phyloP scores from a whole-genome alignment of 768 basidiomycete genomes.

The Coprinopsis strossmayeri region DNA sequence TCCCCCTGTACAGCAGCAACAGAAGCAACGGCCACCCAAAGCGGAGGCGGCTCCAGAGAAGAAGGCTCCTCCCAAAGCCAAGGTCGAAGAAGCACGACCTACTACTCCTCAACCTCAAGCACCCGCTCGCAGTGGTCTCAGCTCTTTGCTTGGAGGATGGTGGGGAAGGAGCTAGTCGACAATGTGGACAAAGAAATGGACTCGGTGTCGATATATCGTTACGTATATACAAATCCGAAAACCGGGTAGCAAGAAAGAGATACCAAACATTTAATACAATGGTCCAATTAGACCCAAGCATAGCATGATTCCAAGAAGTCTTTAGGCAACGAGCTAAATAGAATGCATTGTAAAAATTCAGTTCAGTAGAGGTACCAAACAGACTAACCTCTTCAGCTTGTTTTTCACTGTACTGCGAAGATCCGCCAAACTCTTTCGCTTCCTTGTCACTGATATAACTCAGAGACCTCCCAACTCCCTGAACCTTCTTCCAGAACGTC shows the following conservation, averaged over 20 bases:
- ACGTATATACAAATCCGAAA: too few relatives aligned
- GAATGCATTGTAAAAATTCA: too few relatives aligned
- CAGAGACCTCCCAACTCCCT: conserved; percentile 41
- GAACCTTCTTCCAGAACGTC: conserved; percentile 61
- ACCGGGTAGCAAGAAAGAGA: too few relatives aligned
- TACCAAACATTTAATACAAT: too few relatives aligned
- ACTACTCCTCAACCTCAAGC: conserved; percentile 44
- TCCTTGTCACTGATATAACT: conserved; percentile 61
- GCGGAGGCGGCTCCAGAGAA: conserved; percentile 32
- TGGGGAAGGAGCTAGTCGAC: conserved; percentile 62
- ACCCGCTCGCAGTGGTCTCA: conserved; percentile 47
- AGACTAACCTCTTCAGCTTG: conserved; percentile 45
- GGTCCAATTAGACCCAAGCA: too few relatives aligned
- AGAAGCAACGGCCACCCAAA: conserved; percentile 16
- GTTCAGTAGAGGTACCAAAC: background rate
- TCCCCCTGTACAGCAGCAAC: conserved; percentile 12
- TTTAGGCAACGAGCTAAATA: too few relatives aligned
- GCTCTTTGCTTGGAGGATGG: conserved; percentile 74
- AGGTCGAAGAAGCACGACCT: conserved; percentile 46
- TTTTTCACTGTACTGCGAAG: conserved; percentile 49
- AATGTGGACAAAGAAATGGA: too few relatives aligned
- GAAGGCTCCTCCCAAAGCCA: conserved; percentile 45
- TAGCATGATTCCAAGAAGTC: too few relatives aligned
- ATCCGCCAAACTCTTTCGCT: conserved; percentile 51
- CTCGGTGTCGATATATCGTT: too few relatives aligned